These are phyloP conservation scores for Thuja plicata DNA, from an alignment of 83 land plant species.

Conservation along the genomic window DNA sequence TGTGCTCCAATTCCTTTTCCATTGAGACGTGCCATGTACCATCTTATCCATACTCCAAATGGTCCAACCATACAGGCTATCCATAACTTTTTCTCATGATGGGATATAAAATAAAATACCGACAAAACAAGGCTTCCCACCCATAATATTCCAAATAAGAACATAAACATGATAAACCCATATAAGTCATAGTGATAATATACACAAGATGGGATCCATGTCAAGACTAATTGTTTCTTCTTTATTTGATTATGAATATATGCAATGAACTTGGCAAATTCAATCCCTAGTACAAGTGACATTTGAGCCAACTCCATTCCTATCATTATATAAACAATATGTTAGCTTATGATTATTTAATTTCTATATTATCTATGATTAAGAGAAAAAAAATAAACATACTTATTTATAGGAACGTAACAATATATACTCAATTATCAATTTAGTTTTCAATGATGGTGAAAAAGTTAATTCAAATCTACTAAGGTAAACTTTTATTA, in stretches of 20 bases:
- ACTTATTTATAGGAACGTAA: background rate
- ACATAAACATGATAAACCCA: background rate
- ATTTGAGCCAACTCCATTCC: constrained; percentile 3
- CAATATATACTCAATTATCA: background rate
- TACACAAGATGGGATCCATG: background rate
- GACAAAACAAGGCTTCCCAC: too few species aligned
- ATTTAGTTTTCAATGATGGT: background rate
- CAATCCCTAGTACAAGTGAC: constrained; percentile 5
- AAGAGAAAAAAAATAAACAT: background rate
- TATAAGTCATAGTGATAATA: background rate
- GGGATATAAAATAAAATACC: too few species aligned
- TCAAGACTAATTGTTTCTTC: background rate
- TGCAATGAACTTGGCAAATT: background rate
- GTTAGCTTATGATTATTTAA: background rate
- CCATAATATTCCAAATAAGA: background rate
- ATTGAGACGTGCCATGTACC: background rate
- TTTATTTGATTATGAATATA: background rate
- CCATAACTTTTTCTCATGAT: too few species aligned
- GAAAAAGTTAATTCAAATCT: too few species aligned
- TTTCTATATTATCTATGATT: background rate
- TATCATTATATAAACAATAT: background rate
- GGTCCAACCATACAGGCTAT: too few species aligned
- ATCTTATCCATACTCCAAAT: background rate
- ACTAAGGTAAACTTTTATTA: background rate
- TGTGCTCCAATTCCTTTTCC: background rate